Base-by-base conservation (phyloP, 305 asterid genomes). In the Solanum hybrid region DNA sequence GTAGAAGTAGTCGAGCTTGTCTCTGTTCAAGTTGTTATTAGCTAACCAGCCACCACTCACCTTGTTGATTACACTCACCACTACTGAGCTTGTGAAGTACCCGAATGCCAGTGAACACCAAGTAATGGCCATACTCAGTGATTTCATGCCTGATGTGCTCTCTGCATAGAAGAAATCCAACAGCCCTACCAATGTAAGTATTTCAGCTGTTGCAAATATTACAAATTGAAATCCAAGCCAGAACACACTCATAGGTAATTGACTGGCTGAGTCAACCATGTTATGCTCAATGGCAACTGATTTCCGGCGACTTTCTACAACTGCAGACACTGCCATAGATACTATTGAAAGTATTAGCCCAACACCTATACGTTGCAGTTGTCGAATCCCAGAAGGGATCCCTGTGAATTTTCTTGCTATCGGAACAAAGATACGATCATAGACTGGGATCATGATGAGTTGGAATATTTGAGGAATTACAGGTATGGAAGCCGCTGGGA, bases 61-160 rank as follows among this genome's bases (percentile, higher is more conserved):
- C 93, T 92, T 90, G 90, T 96, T 94, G 81, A 94, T 95, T 81
- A 94, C 91, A 88, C 91, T 90, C 90, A 94, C 98, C 14, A 90
- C 94, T 70, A 95, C 93, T 12, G 97, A 89, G 93, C 97, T 96
- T 75, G 92, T 91, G 89, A 91, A 95, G 90, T 93, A 96, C 11
- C 96, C 97, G 27, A 96, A 93, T 5, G 96, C 96, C 77, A 94
- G 37, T 45, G 96, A 95, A 87, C 95, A 94, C 97, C 96, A 95
- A 2, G 95, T 89, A 61, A 96, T 93, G 37, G 97, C 94, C 3
- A 94, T 92, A 90, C 97, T 87, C 15, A 94, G 87, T 0, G 98
- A 95, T 91, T 96, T 95, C 97, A 93, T 94, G 45, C 95, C 95
- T 0, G 89, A 79, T 8, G 97, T 94, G 90, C 95, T 96, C 94